Conservation (phyloP, 768 basidiomycete genomes). For the Amanita polypyramis region DNA sequence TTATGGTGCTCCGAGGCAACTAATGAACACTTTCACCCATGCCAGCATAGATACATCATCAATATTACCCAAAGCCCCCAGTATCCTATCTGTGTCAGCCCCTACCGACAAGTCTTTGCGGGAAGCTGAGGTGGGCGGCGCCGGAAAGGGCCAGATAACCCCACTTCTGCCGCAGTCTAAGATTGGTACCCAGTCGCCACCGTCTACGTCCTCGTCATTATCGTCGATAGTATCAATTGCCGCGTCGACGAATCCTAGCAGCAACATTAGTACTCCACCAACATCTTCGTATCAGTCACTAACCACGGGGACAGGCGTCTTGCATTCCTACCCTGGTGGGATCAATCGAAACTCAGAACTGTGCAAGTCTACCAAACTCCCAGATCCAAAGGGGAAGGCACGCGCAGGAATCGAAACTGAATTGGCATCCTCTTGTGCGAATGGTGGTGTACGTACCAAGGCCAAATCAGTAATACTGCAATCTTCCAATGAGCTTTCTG, state of each 20-base stretch:
- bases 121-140: neutral
- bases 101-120: neutral
- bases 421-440: slow-evolving; percentile 28
- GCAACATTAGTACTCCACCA: slow-evolving; percentile 45
- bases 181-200: slow-evolving; percentile 11
- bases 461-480: neutral
- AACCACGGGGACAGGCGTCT: slow-evolving; percentile 20
- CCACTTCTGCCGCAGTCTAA: slow-evolving; percentile 11
- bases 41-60: slow-evolving; percentile 24
- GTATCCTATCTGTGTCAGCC: slow-evolving; percentile 25
- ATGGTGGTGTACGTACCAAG: slow-evolving; percentile 10
- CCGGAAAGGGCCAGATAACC: neutral
- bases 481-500: neutral
- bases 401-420: slow-evolving; percentile 21
- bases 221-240: slow-evolving; percentile 38
- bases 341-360: neutral
- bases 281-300: slow-evolving; percentile 43
- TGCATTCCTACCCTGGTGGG: neutral
- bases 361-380: neutral
- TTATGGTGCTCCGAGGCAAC: slow-evolving; percentile 31
- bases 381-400: slow-evolving; percentile 20
- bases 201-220: slow-evolving; percentile 43
- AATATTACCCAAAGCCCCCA: slow-evolving; percentile 28
- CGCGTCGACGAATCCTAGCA: slow-evolving; percentile 24
- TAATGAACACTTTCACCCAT: slow-evolving; percentile 19